Percentiles rank a stretch among this genome's conserved stretches.
Conservation (phyloP, 2,329 filamentous ascomycete genomes). For the Trichoderma gracile region DNA sequence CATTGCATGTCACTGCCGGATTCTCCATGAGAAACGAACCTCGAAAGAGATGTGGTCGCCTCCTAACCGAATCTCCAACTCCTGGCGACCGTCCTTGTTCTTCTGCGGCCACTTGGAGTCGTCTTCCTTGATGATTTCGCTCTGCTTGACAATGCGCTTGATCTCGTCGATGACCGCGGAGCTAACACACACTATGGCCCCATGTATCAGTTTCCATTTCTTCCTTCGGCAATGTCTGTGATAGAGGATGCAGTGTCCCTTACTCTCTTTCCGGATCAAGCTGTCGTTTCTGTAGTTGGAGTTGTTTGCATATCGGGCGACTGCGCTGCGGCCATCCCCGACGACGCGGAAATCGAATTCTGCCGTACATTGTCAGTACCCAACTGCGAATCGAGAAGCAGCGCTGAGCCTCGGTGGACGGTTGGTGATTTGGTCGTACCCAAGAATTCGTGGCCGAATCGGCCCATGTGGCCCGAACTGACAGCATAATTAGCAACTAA, state of each 20-base stretch:
- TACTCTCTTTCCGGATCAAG: slow-evolving; percentile 98
- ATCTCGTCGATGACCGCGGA: slow-evolving; percentile 88
- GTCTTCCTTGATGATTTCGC: slow-evolving; percentile 97
- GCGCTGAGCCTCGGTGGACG: neutral
- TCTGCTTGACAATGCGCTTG: slow-evolving; percentile 94
- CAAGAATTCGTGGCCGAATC: slow-evolving; percentile 97
- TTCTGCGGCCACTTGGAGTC: slow-evolving; percentile 98
- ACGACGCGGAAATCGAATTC: slow-evolving; percentile 96
- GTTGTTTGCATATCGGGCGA: slow-evolving; percentile 97
- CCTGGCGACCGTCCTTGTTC: slow-evolving; percentile 97
- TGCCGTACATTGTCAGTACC: slow-evolving; percentile 41
- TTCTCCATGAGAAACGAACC: slow-evolving; percentile 52
- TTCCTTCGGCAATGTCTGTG: neutral
- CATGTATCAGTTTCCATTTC: neutral
- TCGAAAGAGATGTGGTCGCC: slow-evolving; percentile 98
- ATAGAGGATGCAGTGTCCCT: slow-evolving; percentile 39
- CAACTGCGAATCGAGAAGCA: too few relatives aligned
- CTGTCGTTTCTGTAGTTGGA: slow-evolving; percentile 99
- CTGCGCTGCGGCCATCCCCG: slow-evolving; percentile 88
- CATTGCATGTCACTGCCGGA: neutral
- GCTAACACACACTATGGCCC: slow-evolving; percentile 83
- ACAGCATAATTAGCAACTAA: slow-evolving; percentile 27
- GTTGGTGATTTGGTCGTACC: slow-evolving; percentile 52
- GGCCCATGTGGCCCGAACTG: slow-evolving; percentile 95
- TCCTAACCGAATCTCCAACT: slow-evolving; percentile 90